These are phyloP conservation scores for Fagus sylvatica DNA, from an alignment of 306 rosid species.

Conservation along the genomic window DNA sequence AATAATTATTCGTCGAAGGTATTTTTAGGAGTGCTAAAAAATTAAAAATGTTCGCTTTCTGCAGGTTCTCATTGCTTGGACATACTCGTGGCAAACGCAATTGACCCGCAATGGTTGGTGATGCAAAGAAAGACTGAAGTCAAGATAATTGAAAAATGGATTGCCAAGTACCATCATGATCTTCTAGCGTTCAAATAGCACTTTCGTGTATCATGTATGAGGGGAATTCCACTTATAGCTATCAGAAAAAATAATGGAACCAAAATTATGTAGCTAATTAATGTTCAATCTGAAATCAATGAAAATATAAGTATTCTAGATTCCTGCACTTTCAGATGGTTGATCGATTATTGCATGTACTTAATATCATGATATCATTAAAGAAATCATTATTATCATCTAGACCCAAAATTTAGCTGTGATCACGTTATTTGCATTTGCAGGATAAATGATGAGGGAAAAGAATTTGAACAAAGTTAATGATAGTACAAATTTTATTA, in stretches of 20 bases:
- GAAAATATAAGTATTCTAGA: not conserved
- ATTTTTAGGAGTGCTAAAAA: no score
- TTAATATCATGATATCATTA: not conserved
- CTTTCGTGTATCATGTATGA: not conserved
- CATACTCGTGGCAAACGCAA: conserved; percentile 21
- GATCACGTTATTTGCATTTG: conserved; percentile 4
- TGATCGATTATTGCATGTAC: not conserved
- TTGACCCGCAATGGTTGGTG: conserved; percentile 53
- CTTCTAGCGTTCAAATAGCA: conserved; percentile 21
- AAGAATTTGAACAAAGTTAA: not conserved
- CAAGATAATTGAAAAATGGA: conserved; percentile 43
- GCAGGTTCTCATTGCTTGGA: conserved; percentile 64
- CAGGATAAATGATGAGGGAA: conserved; percentile 20
- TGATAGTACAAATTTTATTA: no score
- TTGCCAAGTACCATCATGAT: conserved; percentile 37
- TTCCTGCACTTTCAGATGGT: not conserved
- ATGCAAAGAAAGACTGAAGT: conserved; percentile 40
- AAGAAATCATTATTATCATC: not conserved
- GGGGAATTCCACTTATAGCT: not conserved
- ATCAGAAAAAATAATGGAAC: not conserved
- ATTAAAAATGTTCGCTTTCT: not conserved
- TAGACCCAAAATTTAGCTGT: not conserved
- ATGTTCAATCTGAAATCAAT: not conserved
- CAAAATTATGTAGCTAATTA: not conserved
- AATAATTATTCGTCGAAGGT: no score